Evolutionary conservation across 192 early-diverging fungal genomes (phyloP).

Genomic region (Piromyces finnis): DNA sequence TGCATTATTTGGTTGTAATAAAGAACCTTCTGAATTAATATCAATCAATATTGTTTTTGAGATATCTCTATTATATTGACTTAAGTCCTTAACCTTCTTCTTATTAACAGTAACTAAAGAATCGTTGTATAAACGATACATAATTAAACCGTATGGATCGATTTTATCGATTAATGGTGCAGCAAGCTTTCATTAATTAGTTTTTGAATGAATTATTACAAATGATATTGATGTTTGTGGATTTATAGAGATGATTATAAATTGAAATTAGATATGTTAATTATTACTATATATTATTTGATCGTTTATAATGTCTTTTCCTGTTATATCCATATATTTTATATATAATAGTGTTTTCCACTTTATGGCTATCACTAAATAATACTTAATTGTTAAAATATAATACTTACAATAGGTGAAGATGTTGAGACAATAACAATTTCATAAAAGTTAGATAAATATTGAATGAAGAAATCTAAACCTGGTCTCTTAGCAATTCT

Average conservation of each 20-base stretch:
- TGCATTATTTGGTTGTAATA: conserved; percentile 83
- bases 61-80: conserved; percentile 83
- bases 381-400: too few species aligned
- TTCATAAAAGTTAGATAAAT: conserved; percentile 81
- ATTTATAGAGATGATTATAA: too few species aligned
- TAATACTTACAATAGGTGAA: conserved; percentile 45
- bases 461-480: conserved; percentile 84
- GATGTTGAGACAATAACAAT: conserved; percentile 89
- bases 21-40: conserved; percentile 62
- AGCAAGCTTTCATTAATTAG: conserved; percentile 35
- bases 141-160: conserved; percentile 73
- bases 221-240: too few species aligned
- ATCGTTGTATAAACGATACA: conserved; percentile 82
- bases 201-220: too few species aligned
- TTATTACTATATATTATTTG: too few species aligned
- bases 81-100: conserved; percentile 68
- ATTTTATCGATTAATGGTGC: conserved; percentile 69
- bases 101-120: conserved; percentile 72
- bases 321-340: too few species aligned
- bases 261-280: too few species aligned
- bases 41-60: conserved; percentile 87
- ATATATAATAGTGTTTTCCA: too few species aligned
- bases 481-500: conserved; percentile 89
- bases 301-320: too few species aligned
- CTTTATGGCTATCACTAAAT: too few species aligned